A percentile compares a stretch with the other conserved stretches of the same genome.
Evolutionary conservation across 23 red algal species (phyloP).

Genomic region (Agarophyton chilense): DNA sequence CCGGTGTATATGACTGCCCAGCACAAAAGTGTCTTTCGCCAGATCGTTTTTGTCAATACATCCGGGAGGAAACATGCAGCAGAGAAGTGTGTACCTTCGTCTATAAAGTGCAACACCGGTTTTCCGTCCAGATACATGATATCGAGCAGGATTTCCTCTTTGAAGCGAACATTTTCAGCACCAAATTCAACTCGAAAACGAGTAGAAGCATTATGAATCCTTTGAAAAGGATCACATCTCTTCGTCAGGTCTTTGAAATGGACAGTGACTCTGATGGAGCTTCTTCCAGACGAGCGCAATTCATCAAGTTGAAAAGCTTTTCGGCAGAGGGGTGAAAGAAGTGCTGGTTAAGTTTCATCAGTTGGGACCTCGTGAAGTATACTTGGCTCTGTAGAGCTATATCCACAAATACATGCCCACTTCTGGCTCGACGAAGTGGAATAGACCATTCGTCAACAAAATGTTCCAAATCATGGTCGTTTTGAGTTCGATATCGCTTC

Average conservation of each 20-base stretch:
- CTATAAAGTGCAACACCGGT: background rate
- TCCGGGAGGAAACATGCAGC: slow-evolving; percentile 4
- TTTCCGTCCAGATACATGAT: slow-evolving; percentile 17
- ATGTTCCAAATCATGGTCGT: background rate
- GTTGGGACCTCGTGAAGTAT: background rate
- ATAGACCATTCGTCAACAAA: slow-evolving; percentile 27
- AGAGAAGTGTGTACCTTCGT: slow-evolving; percentile 8
- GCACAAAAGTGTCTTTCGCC: background rate
- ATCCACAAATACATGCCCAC: background rate
- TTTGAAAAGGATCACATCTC: slow-evolving; percentile 49
- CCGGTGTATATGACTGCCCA: slow-evolving; percentile 16
- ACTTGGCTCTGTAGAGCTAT: background rate
- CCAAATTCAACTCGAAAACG: slow-evolving; percentile 18
- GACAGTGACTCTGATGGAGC: slow-evolving; percentile 1
- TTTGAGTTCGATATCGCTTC: background rate
- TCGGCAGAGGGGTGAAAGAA: slow-evolving; percentile 37
- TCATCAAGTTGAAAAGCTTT: slow-evolving; percentile 31
- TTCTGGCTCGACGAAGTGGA: background rate
- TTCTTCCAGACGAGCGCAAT: slow-evolving; percentile 5
- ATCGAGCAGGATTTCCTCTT: slow-evolving; percentile 8
- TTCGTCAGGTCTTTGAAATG: slow-evolving; percentile 1
- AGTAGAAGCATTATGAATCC: slow-evolving; percentile 13
- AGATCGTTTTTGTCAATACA: background rate
- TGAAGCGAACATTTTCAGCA: slow-evolving; percentile 29
- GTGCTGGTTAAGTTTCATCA: slow-evolving; percentile 7